Evolutionary conservation across 2,329 filamentous ascomycete genomes (phyloP).

Genomic region (Fusarium citri): DNA sequence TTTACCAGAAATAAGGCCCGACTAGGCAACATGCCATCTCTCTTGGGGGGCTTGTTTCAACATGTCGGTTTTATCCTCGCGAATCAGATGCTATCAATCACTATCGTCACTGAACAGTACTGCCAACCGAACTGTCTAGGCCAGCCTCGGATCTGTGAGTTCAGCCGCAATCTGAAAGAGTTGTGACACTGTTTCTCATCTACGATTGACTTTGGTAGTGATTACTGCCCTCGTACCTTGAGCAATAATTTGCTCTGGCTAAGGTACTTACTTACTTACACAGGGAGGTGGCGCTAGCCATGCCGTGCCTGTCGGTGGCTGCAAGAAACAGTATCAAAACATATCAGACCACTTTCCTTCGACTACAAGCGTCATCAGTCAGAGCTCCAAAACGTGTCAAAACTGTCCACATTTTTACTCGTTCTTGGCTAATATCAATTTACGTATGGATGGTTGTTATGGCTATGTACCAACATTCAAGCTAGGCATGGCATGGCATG

Average conservation of each 20-base stretch:
- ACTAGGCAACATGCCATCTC: conserved; percentile 39
- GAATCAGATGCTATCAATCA: conserved; percentile 28
- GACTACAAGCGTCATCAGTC: conserved; percentile 19
- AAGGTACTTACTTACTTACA: conserved; percentile 2
- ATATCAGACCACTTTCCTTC: conserved; percentile 32
- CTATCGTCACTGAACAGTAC: neutral
- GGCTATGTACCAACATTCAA: conserved; percentile 15
- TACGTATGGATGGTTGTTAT: neutral
- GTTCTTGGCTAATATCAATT: conserved; percentile 10
- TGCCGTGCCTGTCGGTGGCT: conserved; percentile 10
- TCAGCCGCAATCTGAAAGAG: neutral
- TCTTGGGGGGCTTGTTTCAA: conserved; percentile 14
- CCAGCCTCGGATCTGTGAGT: neutral
- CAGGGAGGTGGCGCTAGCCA: conserved; percentile 23
- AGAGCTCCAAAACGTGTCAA: conserved; percentile 19
- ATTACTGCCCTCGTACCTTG: neutral
- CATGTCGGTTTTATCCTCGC: conserved; percentile 10
- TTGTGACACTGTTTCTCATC: neutral
- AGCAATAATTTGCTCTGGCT: neutral
- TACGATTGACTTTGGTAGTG: conserved; percentile 19
- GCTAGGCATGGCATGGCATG: conserved; percentile 5
- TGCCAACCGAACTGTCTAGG: neutral
- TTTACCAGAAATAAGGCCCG: conserved; percentile 41
- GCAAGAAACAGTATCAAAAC: conserved; percentile 24
- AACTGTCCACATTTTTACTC: conserved; percentile 25